phyloP scores from a whole-genome alignment of 805 yeast species.

The Yarrowia deformans region DNA sequence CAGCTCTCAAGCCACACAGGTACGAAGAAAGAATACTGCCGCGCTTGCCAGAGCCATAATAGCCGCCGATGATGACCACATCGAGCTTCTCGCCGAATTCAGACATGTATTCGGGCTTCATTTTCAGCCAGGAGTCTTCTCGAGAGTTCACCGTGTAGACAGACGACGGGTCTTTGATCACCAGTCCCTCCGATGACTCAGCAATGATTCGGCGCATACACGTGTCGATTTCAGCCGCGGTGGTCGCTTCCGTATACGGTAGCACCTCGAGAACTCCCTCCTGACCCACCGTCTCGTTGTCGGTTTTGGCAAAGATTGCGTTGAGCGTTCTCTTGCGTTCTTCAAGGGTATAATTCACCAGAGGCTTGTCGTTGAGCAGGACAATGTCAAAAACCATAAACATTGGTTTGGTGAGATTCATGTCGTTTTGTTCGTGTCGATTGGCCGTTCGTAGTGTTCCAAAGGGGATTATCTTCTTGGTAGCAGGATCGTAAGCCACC shows the following conservation, averaged over 20 bases:
- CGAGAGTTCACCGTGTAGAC: slow-evolving; percentile 68
- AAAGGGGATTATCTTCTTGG: slow-evolving; percentile 69
- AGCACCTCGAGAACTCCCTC: slow-evolving; percentile 46
- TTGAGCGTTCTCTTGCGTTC: slow-evolving; percentile 63
- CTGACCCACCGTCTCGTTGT: slow-evolving; percentile 54
- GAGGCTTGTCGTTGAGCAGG: slow-evolving; percentile 68
- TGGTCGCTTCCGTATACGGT: slow-evolving; percentile 52
- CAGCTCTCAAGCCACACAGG: slow-evolving; percentile 71
- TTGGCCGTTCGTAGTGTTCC: slow-evolving; percentile 81
- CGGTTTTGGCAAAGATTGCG: background rate
- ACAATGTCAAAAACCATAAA: slow-evolving; percentile 74
- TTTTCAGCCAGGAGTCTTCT: slow-evolving; percentile 77
- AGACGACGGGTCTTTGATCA: slow-evolving; percentile 69
- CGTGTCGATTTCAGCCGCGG: slow-evolving; percentile 61
- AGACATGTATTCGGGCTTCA: slow-evolving; percentile 88
- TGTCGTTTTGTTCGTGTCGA: slow-evolving; percentile 56
- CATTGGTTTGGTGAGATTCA: slow-evolving; percentile 47
- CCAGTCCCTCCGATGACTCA: slow-evolving; percentile 77
- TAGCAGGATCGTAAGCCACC: slow-evolving; percentile 77
- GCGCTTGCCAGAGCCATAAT: slow-evolving; percentile 67
- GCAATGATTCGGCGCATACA: slow-evolving; percentile 66
- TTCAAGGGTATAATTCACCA: slow-evolving; percentile 61
- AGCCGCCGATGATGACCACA: slow-evolving; percentile 77
- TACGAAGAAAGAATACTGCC: slow-evolving; percentile 57
- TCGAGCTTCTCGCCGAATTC: slow-evolving; percentile 90